phyloP scores from a whole-genome alignment of 169 alveolate genomes.

The Plasmodium coatneyi region DNA sequence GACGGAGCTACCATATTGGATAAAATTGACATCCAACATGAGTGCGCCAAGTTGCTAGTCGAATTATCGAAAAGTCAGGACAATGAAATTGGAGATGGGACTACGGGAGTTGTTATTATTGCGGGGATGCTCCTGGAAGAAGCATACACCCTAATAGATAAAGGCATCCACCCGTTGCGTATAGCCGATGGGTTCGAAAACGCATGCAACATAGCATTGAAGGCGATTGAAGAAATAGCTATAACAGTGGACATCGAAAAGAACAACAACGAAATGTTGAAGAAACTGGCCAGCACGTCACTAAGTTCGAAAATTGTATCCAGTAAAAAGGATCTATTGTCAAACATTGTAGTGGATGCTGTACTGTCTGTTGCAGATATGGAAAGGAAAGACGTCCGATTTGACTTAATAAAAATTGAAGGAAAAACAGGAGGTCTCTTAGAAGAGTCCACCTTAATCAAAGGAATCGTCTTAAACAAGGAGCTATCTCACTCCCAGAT shows the following conservation, averaged over 20 bases:
- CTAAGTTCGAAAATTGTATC: slow-evolving; percentile 98
- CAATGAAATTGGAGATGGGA: slow-evolving; percentile 99
- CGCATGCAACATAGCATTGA: slow-evolving; percentile 96
- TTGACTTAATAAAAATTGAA: slow-evolving; percentile 97
- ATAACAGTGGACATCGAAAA: slow-evolving; percentile 85
- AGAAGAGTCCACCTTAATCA: slow-evolving; percentile 95
- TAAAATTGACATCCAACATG: slow-evolving; percentile 97
- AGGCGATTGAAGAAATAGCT: slow-evolving; percentile 92
- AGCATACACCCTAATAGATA: slow-evolving; percentile 94
- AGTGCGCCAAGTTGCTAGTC: slow-evolving; percentile 98
- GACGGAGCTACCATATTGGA: slow-evolving; percentile 97
- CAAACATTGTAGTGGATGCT: slow-evolving; percentile 97
- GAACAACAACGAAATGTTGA: slow-evolving; percentile 81
- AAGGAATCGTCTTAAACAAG: slow-evolving; percentile 98
- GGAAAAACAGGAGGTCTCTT: slow-evolving; percentile 98
- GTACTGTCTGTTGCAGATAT: slow-evolving; percentile 97
- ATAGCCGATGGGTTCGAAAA: slow-evolving; percentile 98
- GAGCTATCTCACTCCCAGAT: slow-evolving; percentile 99
- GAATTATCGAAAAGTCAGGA: slow-evolving; percentile 99
- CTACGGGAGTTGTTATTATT: slow-evolving; percentile 99
- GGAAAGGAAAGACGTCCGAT: slow-evolving; percentile 97
- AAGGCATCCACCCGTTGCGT: slow-evolving; percentile 98
- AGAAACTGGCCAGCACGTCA: slow-evolving; percentile 96
- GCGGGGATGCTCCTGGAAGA: slow-evolving; percentile 98
- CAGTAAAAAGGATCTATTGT: slow-evolving; percentile 92